These are phyloP conservation scores for Tylopilus orsonianus DNA, from an alignment of 1,284 basidiomycete genomes.

Conservation along the genomic window DNA sequence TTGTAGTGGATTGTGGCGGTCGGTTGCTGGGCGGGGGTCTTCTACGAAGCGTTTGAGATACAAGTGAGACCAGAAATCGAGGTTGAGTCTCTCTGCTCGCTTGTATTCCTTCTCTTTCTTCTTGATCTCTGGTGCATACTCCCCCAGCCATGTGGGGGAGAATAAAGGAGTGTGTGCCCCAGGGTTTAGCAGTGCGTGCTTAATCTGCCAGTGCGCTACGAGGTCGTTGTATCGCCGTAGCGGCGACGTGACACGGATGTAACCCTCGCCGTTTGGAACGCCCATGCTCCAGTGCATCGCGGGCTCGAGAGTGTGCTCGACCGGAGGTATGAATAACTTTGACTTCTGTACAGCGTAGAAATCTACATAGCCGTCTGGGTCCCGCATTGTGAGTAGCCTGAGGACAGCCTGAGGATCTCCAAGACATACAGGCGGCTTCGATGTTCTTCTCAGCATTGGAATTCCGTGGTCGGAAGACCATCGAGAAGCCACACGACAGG, in stretches of 20 bases:
- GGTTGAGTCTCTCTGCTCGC: constrained; percentile 26
- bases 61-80: constrained; percentile 48
- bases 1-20: constrained; percentile 26
- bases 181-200: constrained; percentile 62
- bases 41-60: constrained; percentile 36
- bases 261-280: constrained; percentile 68
- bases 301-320: constrained; percentile 52
- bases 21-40: constrained; percentile 19
- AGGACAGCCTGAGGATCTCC: constrained; percentile 36
- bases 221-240: constrained; percentile 86
- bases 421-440: constrained; percentile 38
- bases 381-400: constrained; percentile 42
- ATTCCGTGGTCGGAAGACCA: constrained; percentile 67
- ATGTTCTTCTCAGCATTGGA: constrained; percentile 65
- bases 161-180: constrained; percentile 40
- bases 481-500: constrained; percentile 73
- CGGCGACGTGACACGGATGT: constrained; percentile 86
- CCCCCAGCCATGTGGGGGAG: constrained; percentile 41
- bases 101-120: constrained; percentile 32
- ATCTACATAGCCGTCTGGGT: constrained; percentile 44
- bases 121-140: constrained; percentile 35
- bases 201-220: constrained; percentile 93
- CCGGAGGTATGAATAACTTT: constrained; percentile 37
- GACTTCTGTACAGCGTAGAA: constrained; percentile 34
- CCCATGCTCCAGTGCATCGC: constrained; percentile 73